phyloP scores from a whole-genome alignment of 2,329 filamentous ascomycete genomes.

The Sarocladium brachiariae region DNA sequence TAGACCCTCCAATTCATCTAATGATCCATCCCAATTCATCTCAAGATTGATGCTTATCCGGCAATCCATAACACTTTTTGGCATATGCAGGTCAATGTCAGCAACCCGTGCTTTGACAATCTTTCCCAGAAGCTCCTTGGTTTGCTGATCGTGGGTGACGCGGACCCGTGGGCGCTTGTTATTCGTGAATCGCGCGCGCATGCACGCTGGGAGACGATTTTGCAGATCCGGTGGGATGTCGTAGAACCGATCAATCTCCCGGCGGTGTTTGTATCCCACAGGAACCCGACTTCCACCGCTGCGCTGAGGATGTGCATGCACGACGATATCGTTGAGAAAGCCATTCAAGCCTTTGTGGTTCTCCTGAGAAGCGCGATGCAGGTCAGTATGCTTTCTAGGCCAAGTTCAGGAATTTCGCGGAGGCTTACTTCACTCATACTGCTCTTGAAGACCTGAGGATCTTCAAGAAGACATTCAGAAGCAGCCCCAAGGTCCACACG shows the following conservation, averaged over 20 bases:
- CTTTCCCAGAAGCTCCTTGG: slow-evolving; percentile 62
- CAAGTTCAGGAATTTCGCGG: too few species aligned
- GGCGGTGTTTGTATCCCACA: slow-evolving; percentile 74
- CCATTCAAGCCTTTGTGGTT: slow-evolving; percentile 82
- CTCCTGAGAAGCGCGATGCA: slow-evolving; percentile 34
- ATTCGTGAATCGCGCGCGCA: slow-evolving; percentile 47
- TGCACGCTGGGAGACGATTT: slow-evolving; percentile 55
- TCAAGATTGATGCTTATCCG: slow-evolving; percentile 93
- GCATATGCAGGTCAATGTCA: slow-evolving; percentile 83
- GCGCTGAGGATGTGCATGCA: slow-evolving; percentile 48
- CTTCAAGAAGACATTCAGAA: slow-evolving; percentile 62
- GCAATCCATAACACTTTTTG: slow-evolving; percentile 73
- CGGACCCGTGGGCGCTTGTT: slow-evolving; percentile 40
- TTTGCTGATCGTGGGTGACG: slow-evolving; percentile 70
- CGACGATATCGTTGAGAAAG: slow-evolving; percentile 67
- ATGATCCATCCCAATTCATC: slow-evolving; percentile 72
- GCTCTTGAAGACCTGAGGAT: slow-evolving; percentile 67
- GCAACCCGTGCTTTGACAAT: slow-evolving; percentile 89
- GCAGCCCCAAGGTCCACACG: slow-evolving; percentile 61
- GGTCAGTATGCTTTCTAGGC: slow-evolving; percentile 30
- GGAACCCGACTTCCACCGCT: slow-evolving; percentile 44
- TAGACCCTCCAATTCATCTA: slow-evolving; percentile 45
- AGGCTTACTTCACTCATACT: slow-evolving; percentile 77
- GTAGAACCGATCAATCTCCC: slow-evolving; percentile 78
- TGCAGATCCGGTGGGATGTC: slow-evolving; percentile 58